Percentiles rank a stretch among this genome's conserved stretches.
Evolutionary conservation across 2,329 filamentous ascomycete genomes (phyloP).

Genomic region (Westerdykella aurantiaca): DNA sequence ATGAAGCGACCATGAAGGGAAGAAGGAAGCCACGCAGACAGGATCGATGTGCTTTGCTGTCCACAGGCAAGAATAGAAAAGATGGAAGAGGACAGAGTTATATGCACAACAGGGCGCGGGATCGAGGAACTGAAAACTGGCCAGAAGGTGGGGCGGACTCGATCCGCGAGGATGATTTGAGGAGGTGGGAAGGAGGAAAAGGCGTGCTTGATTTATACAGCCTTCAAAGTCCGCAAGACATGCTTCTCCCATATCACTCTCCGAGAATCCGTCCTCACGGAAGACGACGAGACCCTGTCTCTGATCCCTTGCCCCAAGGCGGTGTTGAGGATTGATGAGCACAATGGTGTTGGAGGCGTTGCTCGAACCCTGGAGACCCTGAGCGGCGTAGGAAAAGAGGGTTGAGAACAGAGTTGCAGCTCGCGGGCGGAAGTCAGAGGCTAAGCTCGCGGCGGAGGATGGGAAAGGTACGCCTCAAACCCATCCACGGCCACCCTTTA

Average conservation of each 20-base stretch:
- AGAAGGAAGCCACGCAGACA: slow-evolving; percentile 5
- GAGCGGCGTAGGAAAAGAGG: not conserved
- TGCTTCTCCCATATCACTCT: not conserved
- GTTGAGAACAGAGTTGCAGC: slow-evolving; percentile 4
- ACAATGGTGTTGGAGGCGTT: slow-evolving; percentile 4
- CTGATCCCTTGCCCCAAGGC: not conserved
- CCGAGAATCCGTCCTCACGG: not conserved
- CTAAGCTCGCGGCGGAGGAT: slow-evolving; percentile 1
- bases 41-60: not conserved
- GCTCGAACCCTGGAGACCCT: slow-evolving; percentile 4
- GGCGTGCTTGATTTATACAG: slow-evolving; percentile 6
- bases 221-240: not conserved
- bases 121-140: slow-evolving; percentile 3
- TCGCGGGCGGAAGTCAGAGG: slow-evolving; percentile 1
- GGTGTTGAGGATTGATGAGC: slow-evolving; percentile 2
- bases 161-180: slow-evolving; percentile 7
- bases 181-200: not conserved
- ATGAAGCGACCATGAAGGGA: not conserved
- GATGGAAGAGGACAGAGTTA: slow-evolving; percentile 4
- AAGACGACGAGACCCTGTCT: not conserved
- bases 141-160: slow-evolving; percentile 1
- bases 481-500: not conserved
- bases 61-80: not conserved
- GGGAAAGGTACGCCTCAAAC: not conserved
- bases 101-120: not conserved